Base-by-base conservation (phyloP, 2,329 filamentous ascomycete species). In the Stachybotrys elegans region DNA sequence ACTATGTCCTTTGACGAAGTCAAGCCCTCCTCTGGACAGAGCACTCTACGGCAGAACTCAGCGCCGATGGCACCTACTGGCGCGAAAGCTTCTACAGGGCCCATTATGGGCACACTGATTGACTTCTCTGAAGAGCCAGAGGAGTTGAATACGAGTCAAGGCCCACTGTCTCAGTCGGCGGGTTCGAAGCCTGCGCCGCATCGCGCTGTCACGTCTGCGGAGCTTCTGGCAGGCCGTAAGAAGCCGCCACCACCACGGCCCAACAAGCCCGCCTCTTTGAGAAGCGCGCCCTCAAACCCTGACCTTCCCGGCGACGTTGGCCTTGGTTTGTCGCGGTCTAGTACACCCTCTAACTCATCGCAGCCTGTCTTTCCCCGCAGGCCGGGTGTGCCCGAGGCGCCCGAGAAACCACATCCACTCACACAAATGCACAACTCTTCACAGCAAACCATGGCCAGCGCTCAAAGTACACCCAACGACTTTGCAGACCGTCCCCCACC, bases 91-190 rank as follows among this genome's bases (percentile, higher is more conserved):
- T 49, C 56, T 1, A 40, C 58, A 3, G 67, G 64, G 11, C 70
- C 66, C 9, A 56, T 59, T n/a, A 78, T 77, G 67, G 80, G 77
- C 2, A 76, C 73, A 5, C 57, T 84, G 31, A 83, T 85, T 22
- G 79, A 85, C 56, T 67, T 84, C 25, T 75, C 74, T 1, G 75
- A 78, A 13, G 74, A 79, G 42, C 69, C 75, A 1, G 62, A 67
- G 38, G 60, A 67, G 27, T 55, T 56, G 3, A 62, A 53, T 4
- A 44, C 66, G 1, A 56, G 67, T 19, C 57, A 67, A 5, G 59
- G 52, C 9, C 57, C 58, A 23, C 51, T 65, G 3, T 48, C 57
- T 16, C 58, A 65, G 40, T 39, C 59, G 12, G 60, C 51, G 22
- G 56, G 53, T 36, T 49, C 49, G 11, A 54, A 46, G 22, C 40